Base-by-base conservation (phyloP, 164 flowering plant species). In the Vitis labrusca region DNA sequence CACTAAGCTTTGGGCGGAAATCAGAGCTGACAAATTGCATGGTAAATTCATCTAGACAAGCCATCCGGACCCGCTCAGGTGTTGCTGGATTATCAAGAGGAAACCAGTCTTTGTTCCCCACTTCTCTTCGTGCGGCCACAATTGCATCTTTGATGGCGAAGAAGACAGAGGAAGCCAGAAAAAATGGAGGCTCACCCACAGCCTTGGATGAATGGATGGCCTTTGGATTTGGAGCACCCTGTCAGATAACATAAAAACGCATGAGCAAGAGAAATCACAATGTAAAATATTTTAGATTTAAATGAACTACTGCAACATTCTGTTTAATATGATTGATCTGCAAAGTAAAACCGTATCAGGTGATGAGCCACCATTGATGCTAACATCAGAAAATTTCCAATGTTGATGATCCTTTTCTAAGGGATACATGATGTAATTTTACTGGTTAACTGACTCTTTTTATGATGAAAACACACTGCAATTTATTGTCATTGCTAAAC, bases 151-250 rank as follows among this genome's bases (percentile, higher is more conserved):
- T 95, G 73, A 95, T 93, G 64, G 95, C 99, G 59, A 95, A 95
- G 61, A 95, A 89, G 49, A 87, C 97, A 10, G 97, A 52, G 32
- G 98, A 88, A 8, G 98, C 99, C 61, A 95, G 87, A 66, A 95
- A 95, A 70, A 95, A 95, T 14, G 99, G 99, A 63, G 98, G 98
- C 74, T 96, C 99, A 6, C 99, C 99, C 0, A 93, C 98, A 16
- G 98, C 99, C 82, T 96, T 96, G 1, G 97, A 93, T 51, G 98
- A 96, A 71, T 96, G 98, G 62, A 96, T 85, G 63, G 97, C 98
- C 76, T 82, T 91, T 27, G 65, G 74, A 71, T 96, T 96, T 50
- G 92, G 97, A 73, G 84, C 85, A 65, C 79, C 97, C 97, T 96
- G 82, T 55, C 58, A 54, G 68, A 61, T 47, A 64, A 67, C 64